A percentile compares a stretch with the other conserved stretches of the same genome.
These are phyloP conservation scores for Xylaria scruposa DNA, from an alignment of 495 filamentous ascomycete genomes.

Conservation along the genomic window DNA sequence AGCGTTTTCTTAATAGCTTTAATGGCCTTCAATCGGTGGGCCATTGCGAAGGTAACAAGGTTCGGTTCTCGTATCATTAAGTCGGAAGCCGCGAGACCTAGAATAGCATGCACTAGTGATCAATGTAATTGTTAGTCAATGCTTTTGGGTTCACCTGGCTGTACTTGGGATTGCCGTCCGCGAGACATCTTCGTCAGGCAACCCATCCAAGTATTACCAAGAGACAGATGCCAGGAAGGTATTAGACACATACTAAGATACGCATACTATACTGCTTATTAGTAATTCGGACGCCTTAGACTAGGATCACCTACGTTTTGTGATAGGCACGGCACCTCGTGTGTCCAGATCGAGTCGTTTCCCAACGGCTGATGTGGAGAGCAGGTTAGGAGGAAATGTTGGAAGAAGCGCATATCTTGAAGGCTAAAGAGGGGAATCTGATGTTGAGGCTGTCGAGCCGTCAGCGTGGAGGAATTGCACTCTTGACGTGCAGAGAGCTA, in stretches of 20 bases:
- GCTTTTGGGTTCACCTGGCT: not conserved
- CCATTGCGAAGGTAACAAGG: constrained; percentile 51
- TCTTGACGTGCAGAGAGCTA: not conserved
- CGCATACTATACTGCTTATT: constrained; percentile 45
- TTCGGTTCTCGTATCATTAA: constrained; percentile 46
- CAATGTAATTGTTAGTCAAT: not conserved
- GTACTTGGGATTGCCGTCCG: not conserved
- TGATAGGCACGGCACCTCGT: constrained; percentile 62
- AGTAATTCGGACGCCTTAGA: constrained; percentile 1
- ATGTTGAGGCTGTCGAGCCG: constrained; percentile 44
- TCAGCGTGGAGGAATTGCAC: constrained; percentile 8
- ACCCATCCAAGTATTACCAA: not conserved
- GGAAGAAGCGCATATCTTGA: constrained; percentile 67
- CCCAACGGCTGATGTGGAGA: constrained; percentile 67
- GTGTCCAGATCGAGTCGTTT: constrained; percentile 63
- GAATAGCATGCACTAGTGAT: constrained; percentile 61
- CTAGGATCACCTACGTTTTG: constrained; percentile 53
- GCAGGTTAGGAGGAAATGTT: constrained; percentile 64
- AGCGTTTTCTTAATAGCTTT: constrained; percentile 58
- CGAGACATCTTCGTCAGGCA: not conserved
- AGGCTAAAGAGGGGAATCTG: constrained; percentile 58
- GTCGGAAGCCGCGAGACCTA: constrained; percentile 63
- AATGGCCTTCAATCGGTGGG: constrained; percentile 64
- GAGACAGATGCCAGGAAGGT: not conserved
- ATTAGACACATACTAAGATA: constrained; percentile 47